Evolutionary conservation across 306 rosid species (phyloP).

Genomic region (Trifolium repens): DNA sequence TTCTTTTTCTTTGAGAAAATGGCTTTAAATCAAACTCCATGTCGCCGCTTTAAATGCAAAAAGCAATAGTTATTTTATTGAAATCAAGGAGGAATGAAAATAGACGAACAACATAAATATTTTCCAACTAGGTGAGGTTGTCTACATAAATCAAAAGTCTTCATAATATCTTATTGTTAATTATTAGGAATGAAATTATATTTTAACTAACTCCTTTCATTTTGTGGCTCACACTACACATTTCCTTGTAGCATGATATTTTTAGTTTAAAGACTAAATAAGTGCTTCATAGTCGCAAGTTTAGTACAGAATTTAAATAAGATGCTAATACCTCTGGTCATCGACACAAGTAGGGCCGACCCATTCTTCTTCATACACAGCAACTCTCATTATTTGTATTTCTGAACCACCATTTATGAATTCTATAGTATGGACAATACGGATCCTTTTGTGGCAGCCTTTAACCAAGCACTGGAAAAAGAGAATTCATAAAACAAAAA

Average conservation of each 20-base stretch:
- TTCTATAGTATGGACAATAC: conserved; percentile 87
- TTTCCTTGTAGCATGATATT: too few relatives aligned
- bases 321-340: conserved; percentile 64
- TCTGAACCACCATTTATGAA: conserved; percentile 80
- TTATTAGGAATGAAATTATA: neutral
- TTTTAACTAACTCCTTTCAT: too few relatives aligned
- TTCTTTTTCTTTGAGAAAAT: conserved; percentile 78
- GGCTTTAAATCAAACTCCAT: conserved; percentile 63
- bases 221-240: too few relatives aligned
- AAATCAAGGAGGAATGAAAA: conserved; percentile 5
- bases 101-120: neutral
- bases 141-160: neutral
- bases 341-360: conserved; percentile 64
- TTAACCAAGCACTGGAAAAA: conserved; percentile 80
- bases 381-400: conserved; percentile 92
- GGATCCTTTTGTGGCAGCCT: conserved; percentile 94
- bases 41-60: conserved; percentile 52
- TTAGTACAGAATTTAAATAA: conserved; percentile 1
- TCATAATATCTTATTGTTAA: neutral
- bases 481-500: neutral
- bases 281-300: conserved; percentile 17
- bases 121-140: neutral
- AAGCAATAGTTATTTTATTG: conserved; percentile 17
- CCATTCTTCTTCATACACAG: conserved; percentile 92
- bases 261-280: conserved; percentile 2